Base-by-base conservation (phyloP, 2,329 filamentous ascomycete species). In the Sphaerulina populicola region DNA sequence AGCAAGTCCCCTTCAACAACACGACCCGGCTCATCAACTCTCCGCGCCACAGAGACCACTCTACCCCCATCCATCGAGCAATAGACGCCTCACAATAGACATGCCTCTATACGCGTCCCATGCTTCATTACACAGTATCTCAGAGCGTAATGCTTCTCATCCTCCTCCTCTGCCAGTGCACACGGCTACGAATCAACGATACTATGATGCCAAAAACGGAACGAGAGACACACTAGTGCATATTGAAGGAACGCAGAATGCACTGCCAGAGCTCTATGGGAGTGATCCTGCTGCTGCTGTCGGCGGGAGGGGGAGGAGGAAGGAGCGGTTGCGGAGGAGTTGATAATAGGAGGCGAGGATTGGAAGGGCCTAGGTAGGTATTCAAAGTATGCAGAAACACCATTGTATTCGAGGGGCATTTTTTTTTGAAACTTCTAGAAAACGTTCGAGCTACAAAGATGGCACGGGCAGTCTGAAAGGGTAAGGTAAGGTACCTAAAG, bases 351-450 rank as follows among this genome's bases (percentile, higher is more conserved):
- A 11, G 31, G 2, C 31, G 23, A 6, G 23, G 6, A 27, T 18
- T 18, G 23, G 23, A 27, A 27, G 23, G 11, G 83, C 85, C 87
- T 86, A 94, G 60, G n/a, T n/a, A n/a, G n/a, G n/a, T n/a, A n/a
- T n/a, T 89, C 77, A 4, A 82, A 74, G 62, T 91, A 91, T 66
- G 90, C 88, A 0, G 85, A 88, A 1, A 90, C 83, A 40, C 80
- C 78, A 60, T 86, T 90, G 70, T 88, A 90, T 0, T 88, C 88
- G 1, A 88, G 69, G 0, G 86, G 83, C 67, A n/a, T 85, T 89
- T 66, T 18, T 18, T 18, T 18, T 18, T 18, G 18, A 18, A n/a
- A n/a, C n/a, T n/a, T n/a, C n/a, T n/a, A n/a, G n/a, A n/a, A n/a
- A n/a, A n/a, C n/a, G n/a, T n/a, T n/a, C n/a, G n/a, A n/a, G n/a